Percentiles rank a stretch among this genome's conserved stretches.
Evolutionary conservation across 2,329 filamentous ascomycete genomes (phyloP).

Genomic region (Aspergillus sergii): DNA sequence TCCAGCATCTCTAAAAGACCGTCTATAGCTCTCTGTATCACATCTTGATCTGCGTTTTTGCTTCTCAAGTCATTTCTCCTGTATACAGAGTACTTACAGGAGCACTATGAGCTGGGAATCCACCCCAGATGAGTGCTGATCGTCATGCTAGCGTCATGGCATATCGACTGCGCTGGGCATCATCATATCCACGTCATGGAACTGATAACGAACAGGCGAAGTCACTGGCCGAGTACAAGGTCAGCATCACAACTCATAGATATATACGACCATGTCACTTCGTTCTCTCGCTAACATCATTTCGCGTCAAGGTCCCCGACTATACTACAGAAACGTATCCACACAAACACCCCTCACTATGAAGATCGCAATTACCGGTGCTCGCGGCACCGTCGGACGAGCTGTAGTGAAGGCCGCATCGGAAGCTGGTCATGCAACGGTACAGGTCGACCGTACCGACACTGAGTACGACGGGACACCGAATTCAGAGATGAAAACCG

Average conservation of each 20-base stretch:
- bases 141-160: neutral
- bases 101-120: neutral
- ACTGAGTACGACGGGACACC: conserved; percentile 31
- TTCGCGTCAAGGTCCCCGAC: neutral
- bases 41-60: too few species aligned
- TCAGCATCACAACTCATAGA: neutral
- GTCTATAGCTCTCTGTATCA: neutral
- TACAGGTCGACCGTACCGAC: conserved; percentile 39
- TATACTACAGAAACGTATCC: neutral
- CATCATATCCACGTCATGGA: conserved; percentile 14
- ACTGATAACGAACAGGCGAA: neutral
- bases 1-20: too few species aligned
- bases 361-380: conserved; percentile 48
- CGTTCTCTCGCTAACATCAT: neutral
- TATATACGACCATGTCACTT: neutral
- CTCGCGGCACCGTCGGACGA: conserved; percentile 36
- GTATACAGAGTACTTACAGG: neutral
- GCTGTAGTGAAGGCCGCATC: conserved; percentile 35
- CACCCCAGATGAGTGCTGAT: neutral
- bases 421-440: conserved; percentile 34
- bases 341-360: conserved; percentile 10
- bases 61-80: neutral
- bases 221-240: neutral
- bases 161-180: neutral
- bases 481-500: conserved; percentile 38